Evolutionary conservation across 805 yeast genomes (phyloP), one percentile per base, ranked within the genome.

Genomic region (Nakazawaea laoshanensis): DNA sequence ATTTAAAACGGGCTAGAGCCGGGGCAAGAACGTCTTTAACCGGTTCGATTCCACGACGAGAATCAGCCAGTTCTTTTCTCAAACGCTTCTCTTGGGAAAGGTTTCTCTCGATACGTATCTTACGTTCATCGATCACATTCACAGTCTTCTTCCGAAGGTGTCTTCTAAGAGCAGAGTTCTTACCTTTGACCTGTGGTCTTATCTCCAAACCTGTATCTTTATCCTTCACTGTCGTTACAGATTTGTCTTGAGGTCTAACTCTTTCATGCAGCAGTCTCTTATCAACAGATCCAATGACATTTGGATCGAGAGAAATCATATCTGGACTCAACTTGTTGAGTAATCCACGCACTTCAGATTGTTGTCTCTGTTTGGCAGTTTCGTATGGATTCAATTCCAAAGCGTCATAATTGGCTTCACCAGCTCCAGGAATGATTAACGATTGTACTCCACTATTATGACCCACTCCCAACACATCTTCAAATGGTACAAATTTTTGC

Each of bases 331-430:
- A 65, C 59, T 92, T 92, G 60, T 89, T 84, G 51, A 92, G 59
- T 53, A 92, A 67, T 2, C 80, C 59, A 50, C 89, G 75, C 23
- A 92, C 95, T 65, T 92, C 98, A 29, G 73, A 68, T 60, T 89
- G 89, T 57, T 89, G 95, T 65, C 97, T 79, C 61, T 88, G 96
- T 53, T 84, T 80, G 35, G 83, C 75, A 7, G 95, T 74, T 56
- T 86, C 95, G 59, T 68, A 92, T 42, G 98, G 98, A 55, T 92
- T 92, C 48, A 77, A 58, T 59, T 92, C 98, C 53, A 87, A 57
- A 3, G 97, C 87, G 63, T 92, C 98, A 55, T 74, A 87, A 59
- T 92, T 92, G 41, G 98, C 96, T 61, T 92, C 98, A 64, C 98
- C 98, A 26, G 96, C 66, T 17, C 98, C 98, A 25, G 98, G 98